Evolutionary conservation across 2,329 filamentous ascomycete genomes (phyloP).

Genomic region (Neurospora sp.): DNA sequence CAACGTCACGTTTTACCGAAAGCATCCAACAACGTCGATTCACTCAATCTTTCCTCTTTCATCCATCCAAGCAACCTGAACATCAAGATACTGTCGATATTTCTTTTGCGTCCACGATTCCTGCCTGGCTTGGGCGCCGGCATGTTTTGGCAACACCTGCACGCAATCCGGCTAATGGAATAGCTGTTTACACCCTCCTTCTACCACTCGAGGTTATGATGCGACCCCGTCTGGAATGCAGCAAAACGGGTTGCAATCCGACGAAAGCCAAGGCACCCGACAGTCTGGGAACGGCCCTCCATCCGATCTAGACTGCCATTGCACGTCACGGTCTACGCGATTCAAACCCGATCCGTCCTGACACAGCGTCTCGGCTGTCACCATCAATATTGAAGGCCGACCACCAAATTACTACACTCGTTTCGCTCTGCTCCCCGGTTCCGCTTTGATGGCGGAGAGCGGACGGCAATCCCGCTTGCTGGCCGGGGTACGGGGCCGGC

Average conservation of each 20-base stretch:
- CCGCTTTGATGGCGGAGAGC: conserved; percentile 57
- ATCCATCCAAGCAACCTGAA: too few species aligned
- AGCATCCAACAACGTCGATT: too few species aligned
- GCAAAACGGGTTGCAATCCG: background rate
- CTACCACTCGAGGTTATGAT: background rate
- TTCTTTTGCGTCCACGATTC: background rate
- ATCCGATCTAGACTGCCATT: background rate
- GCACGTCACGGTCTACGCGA: background rate
- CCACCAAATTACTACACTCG: conserved; percentile 56
- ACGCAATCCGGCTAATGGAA: background rate
- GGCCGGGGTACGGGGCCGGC: conserved; percentile 17
- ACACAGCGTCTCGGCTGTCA: background rate
- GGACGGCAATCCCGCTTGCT: conserved; percentile 21
- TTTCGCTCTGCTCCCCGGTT: conserved; percentile 58
- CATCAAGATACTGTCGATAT: too few species aligned
- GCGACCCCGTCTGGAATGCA: background rate
- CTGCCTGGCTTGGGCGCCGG: background rate
- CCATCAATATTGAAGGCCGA: conserved; percentile 17
- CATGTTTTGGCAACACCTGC: background rate
- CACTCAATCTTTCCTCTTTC: too few species aligned
- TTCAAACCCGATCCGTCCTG: background rate
- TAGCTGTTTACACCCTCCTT: background rate
- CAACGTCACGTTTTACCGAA: too few species aligned
- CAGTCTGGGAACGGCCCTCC: background rate
- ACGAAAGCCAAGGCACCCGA: background rate